Evolutionary conservation across 1,139 yeast genomes (phyloP).

Genomic region (Meyerozyma guilliermondii): DNA sequence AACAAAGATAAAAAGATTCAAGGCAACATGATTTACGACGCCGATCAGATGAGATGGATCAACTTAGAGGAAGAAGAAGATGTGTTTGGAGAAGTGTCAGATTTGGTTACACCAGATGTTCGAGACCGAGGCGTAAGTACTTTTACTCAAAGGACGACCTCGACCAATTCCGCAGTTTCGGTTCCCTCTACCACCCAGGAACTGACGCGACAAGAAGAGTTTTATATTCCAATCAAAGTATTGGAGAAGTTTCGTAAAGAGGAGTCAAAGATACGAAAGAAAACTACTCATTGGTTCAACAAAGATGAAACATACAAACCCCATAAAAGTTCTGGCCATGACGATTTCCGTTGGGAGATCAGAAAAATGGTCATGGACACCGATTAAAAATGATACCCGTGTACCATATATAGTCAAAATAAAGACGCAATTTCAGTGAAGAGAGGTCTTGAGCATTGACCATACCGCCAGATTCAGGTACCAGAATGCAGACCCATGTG

Average conservation of each 20-base stretch:
- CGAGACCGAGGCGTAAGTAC: constrained; percentile 14
- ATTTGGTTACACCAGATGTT: constrained; percentile 13
- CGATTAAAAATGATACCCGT: constrained; percentile 10
- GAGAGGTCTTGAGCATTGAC: not conserved
- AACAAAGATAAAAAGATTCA: constrained; percentile 12
- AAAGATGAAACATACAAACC: constrained; percentile 29
- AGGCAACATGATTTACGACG: constrained; percentile 10
- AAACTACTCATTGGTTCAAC: constrained; percentile 50
- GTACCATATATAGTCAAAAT: not conserved
- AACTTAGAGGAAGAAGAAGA: constrained; percentile 38
- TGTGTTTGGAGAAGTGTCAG: constrained; percentile 52
- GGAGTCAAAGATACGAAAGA: constrained; percentile 44
- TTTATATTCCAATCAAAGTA: constrained; percentile 34
- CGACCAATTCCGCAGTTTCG: constrained; percentile 17
- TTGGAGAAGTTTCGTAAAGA: constrained; percentile 43
- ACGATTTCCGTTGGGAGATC: constrained; percentile 49
- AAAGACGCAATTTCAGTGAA: not conserved
- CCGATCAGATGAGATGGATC: constrained; percentile 12
- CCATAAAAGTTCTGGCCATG: constrained; percentile 7
- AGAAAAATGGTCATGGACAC: constrained; percentile 48
- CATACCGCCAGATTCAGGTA: not conserved
- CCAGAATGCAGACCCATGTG: not conserved
- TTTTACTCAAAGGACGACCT: constrained; percentile 34
- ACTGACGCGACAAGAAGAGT: constrained; percentile 25
- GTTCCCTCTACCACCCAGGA: constrained; percentile 1